Evolutionary conservation across 345 rosid species (phyloP).

Genomic region (Dovyalis caffra): DNA sequence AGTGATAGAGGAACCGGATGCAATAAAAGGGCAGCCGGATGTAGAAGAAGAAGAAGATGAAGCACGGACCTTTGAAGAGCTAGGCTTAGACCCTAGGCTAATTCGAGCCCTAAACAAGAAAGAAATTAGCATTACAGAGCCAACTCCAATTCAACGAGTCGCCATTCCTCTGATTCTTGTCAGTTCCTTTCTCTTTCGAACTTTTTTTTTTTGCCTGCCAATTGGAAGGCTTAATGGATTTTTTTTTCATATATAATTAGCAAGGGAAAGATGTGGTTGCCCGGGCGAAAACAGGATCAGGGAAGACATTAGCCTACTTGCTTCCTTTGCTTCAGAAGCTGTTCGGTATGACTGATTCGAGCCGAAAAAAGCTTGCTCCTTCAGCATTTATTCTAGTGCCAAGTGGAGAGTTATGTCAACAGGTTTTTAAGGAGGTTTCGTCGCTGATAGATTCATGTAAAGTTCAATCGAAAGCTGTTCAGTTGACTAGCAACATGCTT

Average conservation of each 20-base stretch:
- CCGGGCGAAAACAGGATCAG: conserved; percentile 82
- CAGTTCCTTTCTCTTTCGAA: conserved; percentile 6
- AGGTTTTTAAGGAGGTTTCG: conserved; percentile 66
- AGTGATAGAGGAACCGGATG: neutral
- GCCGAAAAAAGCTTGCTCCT: conserved; percentile 59
- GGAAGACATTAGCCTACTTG: conserved; percentile 85
- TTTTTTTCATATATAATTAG: conserved; percentile 22
- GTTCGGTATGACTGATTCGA: conserved; percentile 42
- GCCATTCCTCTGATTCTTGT: conserved; percentile 77
- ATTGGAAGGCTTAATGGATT: neutral
- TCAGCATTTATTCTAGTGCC: conserved; percentile 78
- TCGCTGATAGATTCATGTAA: conserved; percentile 73
- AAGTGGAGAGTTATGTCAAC: conserved; percentile 76
- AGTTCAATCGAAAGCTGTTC: conserved; percentile 69
- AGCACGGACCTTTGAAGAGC: conserved; percentile 57
- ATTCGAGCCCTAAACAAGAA: conserved; percentile 74
- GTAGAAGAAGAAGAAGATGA: conserved; percentile 30
- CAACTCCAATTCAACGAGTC: conserved; percentile 68
- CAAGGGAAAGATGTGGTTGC: conserved; percentile 95
- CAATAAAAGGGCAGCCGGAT: no score
- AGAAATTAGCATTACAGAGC: conserved; percentile 46
- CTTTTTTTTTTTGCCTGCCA: neutral
- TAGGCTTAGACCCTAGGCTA: conserved; percentile 76
- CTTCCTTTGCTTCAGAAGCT: conserved; percentile 88
- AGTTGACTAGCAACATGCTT: conserved; percentile 68